Evolutionary conservation across 1,139 yeast genomes (phyloP).

Genomic region (Suhomyces panamericanus): DNA sequence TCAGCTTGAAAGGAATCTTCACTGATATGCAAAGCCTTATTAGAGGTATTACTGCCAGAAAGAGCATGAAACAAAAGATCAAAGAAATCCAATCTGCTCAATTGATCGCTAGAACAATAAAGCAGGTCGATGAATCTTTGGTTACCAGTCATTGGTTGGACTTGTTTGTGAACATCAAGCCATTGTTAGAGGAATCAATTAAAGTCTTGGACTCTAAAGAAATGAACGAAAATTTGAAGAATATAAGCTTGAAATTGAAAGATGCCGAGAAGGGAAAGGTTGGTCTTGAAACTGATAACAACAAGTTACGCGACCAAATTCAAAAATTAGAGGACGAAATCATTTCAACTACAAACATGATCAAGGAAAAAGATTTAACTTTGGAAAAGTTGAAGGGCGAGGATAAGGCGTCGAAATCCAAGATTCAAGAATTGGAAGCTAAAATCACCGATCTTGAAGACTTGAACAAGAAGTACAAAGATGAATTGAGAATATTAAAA

Average conservation of each 20-base stretch:
- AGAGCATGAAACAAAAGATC: constrained; percentile 49
- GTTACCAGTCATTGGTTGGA: constrained; percentile 76
- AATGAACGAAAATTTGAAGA: constrained; percentile 51
- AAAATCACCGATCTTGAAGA: constrained; percentile 17
- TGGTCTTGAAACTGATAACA: constrained; percentile 23
- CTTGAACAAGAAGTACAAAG: constrained; percentile 22
- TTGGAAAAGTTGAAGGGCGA: constrained; percentile 27
- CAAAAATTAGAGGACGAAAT: constrained; percentile 50
- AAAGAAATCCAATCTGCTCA: constrained; percentile 70
- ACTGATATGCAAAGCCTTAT: constrained; percentile 66
- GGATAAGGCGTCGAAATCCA: constrained; percentile 20
- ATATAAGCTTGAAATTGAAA: constrained; percentile 37
- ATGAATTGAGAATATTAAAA: constrained; percentile 16
- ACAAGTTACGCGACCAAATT: constrained; percentile 39
- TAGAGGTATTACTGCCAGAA: constrained; percentile 64
- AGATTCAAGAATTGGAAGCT: constrained; percentile 15
- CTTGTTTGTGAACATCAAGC: constrained; percentile 69
- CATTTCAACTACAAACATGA: constrained; percentile 25
- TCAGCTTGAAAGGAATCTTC: constrained; percentile 55
- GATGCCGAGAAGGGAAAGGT: constrained; percentile 31
- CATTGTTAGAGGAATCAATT: constrained; percentile 67
- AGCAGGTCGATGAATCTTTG: constrained; percentile 51
- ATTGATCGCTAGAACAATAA: constrained; percentile 63
- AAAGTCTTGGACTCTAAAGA: constrained; percentile 57
- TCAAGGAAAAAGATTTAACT: constrained; percentile 29